Evolutionary conservation across 2,329 filamentous ascomycete genomes (phyloP), one percentile per base, ranked within the genome.

Genomic region (Fusarium sp.): DNA sequence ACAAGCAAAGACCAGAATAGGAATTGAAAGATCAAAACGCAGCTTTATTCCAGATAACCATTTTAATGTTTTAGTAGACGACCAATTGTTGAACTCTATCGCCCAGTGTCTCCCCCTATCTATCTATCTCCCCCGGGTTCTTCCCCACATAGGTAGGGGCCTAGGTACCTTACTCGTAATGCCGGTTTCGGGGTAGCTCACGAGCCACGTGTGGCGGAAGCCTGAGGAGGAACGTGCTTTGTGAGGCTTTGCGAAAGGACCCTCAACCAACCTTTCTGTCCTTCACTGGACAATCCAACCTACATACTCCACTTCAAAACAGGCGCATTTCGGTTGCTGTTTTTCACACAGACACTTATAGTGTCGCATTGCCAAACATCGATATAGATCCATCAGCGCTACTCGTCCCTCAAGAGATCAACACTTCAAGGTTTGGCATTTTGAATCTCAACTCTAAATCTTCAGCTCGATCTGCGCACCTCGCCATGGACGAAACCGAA

Each of bases 401-500:
- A 23, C 33, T 31, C 11, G 43, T 21, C 37, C 35, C 14, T n/a
- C 17, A 20, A 55, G 11, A 45, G n/a, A 35, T 11, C 20, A 17
- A 9, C n/a, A 29, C 20, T 29, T 14, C 31, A 15, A 31, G 37
- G 29, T 15, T 37, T 41, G 18, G 39, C 37, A n/a, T 40, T n/a
- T 39, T 20, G 36, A 11, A 49, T 29, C 46, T 14, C 36, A 40
- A 11, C 23, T 11, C 11, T 13, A 46, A 46, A 37, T 5, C 39
- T 47, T 25, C n/a, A 43, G 35, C 20, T 42, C 33, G 39, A 67
- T 37, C 33, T 48, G 54, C 46, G 36, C 23, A 58, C 40, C 29
- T 65, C 36, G 52, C 53, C 53, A 67, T 97, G 93, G 88, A 91
- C 70, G 93, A 96, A 74, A 85, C 90, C 67, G 91, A 94, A 72